Base-by-base conservation (phyloP, 2,329 filamentous ascomycete genomes). In the Paecilomyces formosus region DNA sequence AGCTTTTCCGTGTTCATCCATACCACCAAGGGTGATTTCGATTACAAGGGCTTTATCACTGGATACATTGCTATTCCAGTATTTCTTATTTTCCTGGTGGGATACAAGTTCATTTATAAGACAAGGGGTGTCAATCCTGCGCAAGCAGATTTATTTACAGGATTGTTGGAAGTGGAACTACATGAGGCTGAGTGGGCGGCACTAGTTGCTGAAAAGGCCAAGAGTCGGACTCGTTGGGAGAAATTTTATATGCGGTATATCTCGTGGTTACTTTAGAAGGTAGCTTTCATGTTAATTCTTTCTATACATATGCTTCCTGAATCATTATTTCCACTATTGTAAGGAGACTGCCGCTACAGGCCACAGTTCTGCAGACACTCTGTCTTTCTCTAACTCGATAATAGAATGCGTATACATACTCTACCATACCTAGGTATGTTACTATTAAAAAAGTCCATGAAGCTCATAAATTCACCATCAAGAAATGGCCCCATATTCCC, bases 61-160 rank as follows among this genome's bases (percentile, higher is more conserved):
- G 87, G 87, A 26, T 92, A 92, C 72, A 77, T 88, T 7, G 89
- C 88, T 55, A 91, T 92, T 64, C 89, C 89, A 1, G 73, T 92
- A 22, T 92, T 90, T 72, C 72, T 92, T 18, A 76, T 81, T 24
- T 79, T 89, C 70, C 84, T 91, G 68, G 83, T 86, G 59, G 88
- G 87, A 0, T 87, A 88, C 76, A 89, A 89, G 77, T 57, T 82
- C 59, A 63, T 73, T 59, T 83, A 78, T 56, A 80, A 81, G 72
- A 82, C 76, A 62, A 78, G 82, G 66, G 78, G 80, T 8, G 70
- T 89, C 56, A 77, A 79, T 61, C 76, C 87, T 0, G 74, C 81
- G 60, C 79, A 84, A 65, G 86, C 82, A 31, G 88, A 91, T 77
- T 82, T 91, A 61, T 90, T 82, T 76, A 82, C 82, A 0, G 88